phyloP scores from a whole-genome alignment of 768 basidiomycete species.

The Gymnopilus junonius region DNA sequence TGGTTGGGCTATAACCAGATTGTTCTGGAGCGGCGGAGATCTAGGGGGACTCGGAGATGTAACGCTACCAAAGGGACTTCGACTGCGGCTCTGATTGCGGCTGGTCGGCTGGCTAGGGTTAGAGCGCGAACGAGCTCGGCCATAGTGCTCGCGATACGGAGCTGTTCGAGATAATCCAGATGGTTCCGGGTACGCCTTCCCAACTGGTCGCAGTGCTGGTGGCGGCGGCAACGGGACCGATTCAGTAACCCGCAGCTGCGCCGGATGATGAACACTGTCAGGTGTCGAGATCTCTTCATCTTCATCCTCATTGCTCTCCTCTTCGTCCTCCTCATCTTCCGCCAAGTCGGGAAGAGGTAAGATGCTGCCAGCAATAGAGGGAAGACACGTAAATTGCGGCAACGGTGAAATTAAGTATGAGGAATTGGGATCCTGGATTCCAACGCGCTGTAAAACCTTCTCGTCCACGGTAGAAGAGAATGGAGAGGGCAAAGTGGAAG shows the following conservation, averaged over 20 bases:
- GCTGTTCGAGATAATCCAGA: slow-evolving; percentile 27
- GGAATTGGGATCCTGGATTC: slow-evolving; percentile 36
- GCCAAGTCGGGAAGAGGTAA: slow-evolving; percentile 41
- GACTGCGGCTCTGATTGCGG: slow-evolving; percentile 29
- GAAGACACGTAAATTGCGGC: slow-evolving; percentile 43
- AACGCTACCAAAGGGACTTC: slow-evolving; percentile 22
- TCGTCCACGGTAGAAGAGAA: slow-evolving; percentile 34
- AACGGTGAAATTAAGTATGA: slow-evolving; percentile 46
- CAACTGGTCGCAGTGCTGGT: neutral
- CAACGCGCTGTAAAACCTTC: slow-evolving; percentile 35
- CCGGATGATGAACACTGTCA: slow-evolving; percentile 20
- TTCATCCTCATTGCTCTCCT: slow-evolving; percentile 28
- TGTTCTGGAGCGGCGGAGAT: neutral
- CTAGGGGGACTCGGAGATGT: slow-evolving; percentile 22
- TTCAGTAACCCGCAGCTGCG: neutral
- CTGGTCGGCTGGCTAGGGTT: slow-evolving; percentile 27
- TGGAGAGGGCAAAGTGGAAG: neutral
- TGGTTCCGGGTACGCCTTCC: slow-evolving; percentile 10
- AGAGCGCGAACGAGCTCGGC: slow-evolving; percentile 34
- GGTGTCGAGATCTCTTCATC: slow-evolving; percentile 23
- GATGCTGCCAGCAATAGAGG: slow-evolving; percentile 34
- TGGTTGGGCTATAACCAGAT: neutral
- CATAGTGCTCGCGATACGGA: slow-evolving; percentile 22
- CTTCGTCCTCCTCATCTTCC: slow-evolving; percentile 32
- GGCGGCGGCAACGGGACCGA: slow-evolving; percentile 1